Evolutionary conservation across 257 asterid genomes (phyloP), one percentile per base, ranked within the genome.

Genomic region (Buddleja alternifolia): DNA sequence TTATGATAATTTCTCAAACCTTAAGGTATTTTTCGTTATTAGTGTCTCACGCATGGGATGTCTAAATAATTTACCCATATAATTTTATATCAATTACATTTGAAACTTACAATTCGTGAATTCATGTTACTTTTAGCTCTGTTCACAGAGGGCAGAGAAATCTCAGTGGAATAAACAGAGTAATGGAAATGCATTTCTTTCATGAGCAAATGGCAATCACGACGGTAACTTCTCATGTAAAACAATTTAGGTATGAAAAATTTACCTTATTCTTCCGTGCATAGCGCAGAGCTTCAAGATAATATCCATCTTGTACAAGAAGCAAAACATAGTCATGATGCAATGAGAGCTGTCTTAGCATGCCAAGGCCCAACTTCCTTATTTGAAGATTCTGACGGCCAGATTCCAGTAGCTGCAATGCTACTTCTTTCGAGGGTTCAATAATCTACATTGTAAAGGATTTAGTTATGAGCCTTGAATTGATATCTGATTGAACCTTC

Each of bases 371-470:
- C 77, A 93, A 74, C 85, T 90, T 93, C 78, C 89, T 84, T 71
- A 84, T 84, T 56, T 77, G 90, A 67, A 76, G 71, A 77, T 93
- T 81, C 70, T 78, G 86, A 63, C 81, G 80, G 45, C 99, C 97
- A 61, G 91, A 87, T 70, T 88, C 96, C 74, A 93, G 74, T 48
- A 93, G 86, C 66, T 91, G 95, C 75, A 88, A 37, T 47, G 99
- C 99, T 63, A 93, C 97, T 78, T 88, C 97, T 69, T 85, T 90
- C 55, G 99, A 88, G 61, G 97, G 97, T 81, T 88, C 99, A 63
- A 93, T 79, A 73, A 90, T 87, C 99, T 93, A 86, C 81, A 84
- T 75, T 8, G 16, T 42, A 58, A 8, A 55, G 75, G 57, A 71
- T 44, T 68, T 60, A 52, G 8, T 37, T 32, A 61, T 63, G 67